Evolutionary conservation across 768 basidiomycete genomes (phyloP), one percentile per base, ranked within the genome.

Genomic region (Pleurotus ostreatus): DNA sequence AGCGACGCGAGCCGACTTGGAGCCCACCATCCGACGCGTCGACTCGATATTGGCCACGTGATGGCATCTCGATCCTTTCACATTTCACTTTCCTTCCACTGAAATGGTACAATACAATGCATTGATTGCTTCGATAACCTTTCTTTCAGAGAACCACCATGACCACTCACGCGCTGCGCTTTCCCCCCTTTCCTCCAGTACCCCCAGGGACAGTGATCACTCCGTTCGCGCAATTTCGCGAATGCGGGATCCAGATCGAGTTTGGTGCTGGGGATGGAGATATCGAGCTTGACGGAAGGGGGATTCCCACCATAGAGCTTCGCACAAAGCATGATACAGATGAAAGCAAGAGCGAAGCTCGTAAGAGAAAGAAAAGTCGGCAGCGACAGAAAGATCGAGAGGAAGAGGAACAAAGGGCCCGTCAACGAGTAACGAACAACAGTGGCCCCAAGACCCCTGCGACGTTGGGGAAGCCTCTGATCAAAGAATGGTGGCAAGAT

Each of bases 291-390:
- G 90, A 93, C 64, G 81, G 78, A 0, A 65, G 80, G 1, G 88
- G 86, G 8, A 80, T 90, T 52, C 83, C 84, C 0, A 92, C 91
- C 11, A 70, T 91, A 20, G 64, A 72, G 38, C 69, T 89, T 55
- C 67, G 68, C 25, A 70, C 72, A 34, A 79, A 76, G 49, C 89
- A 92, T 61, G 59, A 65, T 1, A 77, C 75, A 3, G 85, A 87
- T 55, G 66, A 69, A 55, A 80, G 81, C 57, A 85, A 84, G 68
- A 82, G 80, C 46, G 78, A 78, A 57, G 74, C 78, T 25, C 75
- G 81, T 67, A 82, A 72, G 64, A 75, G 74, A 63, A 82, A 78
- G 65, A 72, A 65, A 57, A 72, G 9, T 20, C 34, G 38, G 20
- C 51, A 53, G 51, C 22, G 39, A 18, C 22, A 68, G 49, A 68